A percentile compares a stretch with the other conserved stretches of the same genome.
phyloP scores from a whole-genome alignment of 2,329 filamentous ascomycete species.

The Calonectria hongkongensis region DNA sequence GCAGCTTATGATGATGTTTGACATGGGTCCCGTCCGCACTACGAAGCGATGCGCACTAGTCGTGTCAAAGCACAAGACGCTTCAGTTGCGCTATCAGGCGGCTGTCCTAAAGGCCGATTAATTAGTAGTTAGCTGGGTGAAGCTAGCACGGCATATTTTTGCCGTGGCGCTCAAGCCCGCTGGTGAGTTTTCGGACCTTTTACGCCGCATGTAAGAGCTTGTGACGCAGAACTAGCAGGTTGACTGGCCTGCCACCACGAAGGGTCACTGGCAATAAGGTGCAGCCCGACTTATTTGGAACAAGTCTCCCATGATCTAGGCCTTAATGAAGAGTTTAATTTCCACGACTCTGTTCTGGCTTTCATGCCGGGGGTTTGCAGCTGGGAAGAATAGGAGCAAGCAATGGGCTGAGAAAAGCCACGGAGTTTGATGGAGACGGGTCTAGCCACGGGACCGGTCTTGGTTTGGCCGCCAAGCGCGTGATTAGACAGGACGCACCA shows the following conservation, averaged over 20 bases:
- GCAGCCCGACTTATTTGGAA: neutral
- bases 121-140: slow-evolving; percentile 49
- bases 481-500: no score
- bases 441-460: no score
- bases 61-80: slow-evolving; percentile 50
- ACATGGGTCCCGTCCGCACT: slow-evolving; percentile 49
- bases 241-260: slow-evolving; percentile 48
- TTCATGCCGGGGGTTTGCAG: no score
- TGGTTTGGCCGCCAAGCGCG: no score
- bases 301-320: no score
- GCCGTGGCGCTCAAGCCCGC: slow-evolving; percentile 45
- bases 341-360: no score
- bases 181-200: slow-evolving; percentile 41
- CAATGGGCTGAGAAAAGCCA: no score
- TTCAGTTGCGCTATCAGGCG: slow-evolving; percentile 57
- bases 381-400: no score
- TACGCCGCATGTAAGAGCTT: slow-evolving; percentile 51
- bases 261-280: slow-evolving; percentile 39
- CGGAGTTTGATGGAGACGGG: no score
- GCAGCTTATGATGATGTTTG: slow-evolving; percentile 49
- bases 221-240: slow-evolving; percentile 45
- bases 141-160: slow-evolving; percentile 51
- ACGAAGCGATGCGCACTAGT: slow-evolving; percentile 52
- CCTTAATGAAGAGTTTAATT: no score
- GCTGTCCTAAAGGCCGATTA: slow-evolving; percentile 53